Evolutionary conservation across 2,329 filamentous ascomycete species (phyloP), one percentile per base, ranked within the genome.

Genomic region (Didymella glomerata): DNA sequence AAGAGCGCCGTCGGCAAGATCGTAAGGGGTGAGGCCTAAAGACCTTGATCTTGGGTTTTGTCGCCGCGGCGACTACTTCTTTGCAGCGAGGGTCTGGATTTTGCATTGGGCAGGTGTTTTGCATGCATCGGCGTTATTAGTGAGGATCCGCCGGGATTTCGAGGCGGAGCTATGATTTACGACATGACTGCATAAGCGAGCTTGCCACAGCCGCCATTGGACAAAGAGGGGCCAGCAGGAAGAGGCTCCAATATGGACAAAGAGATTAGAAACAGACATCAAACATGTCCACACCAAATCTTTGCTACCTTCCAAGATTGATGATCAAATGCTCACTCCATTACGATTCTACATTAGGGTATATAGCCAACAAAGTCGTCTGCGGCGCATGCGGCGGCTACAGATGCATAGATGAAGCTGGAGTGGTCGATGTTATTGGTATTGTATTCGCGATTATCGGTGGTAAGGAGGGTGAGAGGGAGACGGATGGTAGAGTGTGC

Each of bases 1-100:
- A 70, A 68, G 61, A 66, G 65, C 48, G 68, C 67, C 27, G 55
- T 69, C 48, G 62, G 53, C 38, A 62, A 63, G 56, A 70, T 70
- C 57, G 58, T 65, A n/a, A 65, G 57, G 32, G 64, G 67, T 32
- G 68, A 70, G 53, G 68, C 68, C 14, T 70, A 60, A 66, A 30
- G 22, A 38, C 34, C n/a, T 4, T 28, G 41, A 32, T 13, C 20
- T 46, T 22, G 24, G 20, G 18, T n/a, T 44, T 48, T 22, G 32
- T 50, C 40, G 34, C 20, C 49, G 20, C 41, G 25, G 47, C 42
- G 27, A 42, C 22, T 47, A 25, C 47, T 46, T 27, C 34, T 18
- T 51, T 42, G 50, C 47, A 54, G 56, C 56, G 25, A 27, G 56
- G 56, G 56, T 42, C 41, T 59, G 50, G 51, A 46, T 50, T 54